Evolutionary conservation across 345 rosid genomes (phyloP).

Genomic region (Reutealis trisperma): DNA sequence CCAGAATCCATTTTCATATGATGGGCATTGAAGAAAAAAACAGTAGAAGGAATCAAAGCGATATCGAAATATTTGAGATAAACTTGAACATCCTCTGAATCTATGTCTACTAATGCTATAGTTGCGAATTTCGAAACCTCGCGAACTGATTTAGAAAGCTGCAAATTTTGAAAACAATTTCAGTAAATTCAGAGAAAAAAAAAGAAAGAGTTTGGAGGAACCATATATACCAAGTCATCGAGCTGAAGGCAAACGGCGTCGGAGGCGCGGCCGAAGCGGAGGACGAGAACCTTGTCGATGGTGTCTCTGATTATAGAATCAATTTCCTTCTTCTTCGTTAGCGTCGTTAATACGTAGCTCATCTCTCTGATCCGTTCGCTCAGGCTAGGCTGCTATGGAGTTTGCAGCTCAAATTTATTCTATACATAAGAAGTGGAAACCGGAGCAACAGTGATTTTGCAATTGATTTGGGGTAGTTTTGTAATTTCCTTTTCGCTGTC

Average conservation of each 20-base stretch:
- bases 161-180: slow-evolving; percentile 1
- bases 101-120: slow-evolving; percentile 66
- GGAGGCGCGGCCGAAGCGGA: slow-evolving; percentile 76
- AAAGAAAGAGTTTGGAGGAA: not conserved
- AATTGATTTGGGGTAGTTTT: no score
- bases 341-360: slow-evolving; percentile 51
- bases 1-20: slow-evolving; percentile 98
- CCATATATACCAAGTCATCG: slow-evolving; percentile 54
- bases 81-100: slow-evolving; percentile 75
- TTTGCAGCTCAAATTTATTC: no score
- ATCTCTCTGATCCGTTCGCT: slow-evolving; percentile 26
- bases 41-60: slow-evolving; percentile 63
- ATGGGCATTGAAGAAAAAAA: slow-evolving; percentile 94
- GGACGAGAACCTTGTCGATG: slow-evolving; percentile 84
- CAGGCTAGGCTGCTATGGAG: no score
- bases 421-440: no score
- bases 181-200: not conserved
- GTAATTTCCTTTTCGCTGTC: no score
- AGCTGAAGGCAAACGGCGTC: slow-evolving; percentile 69
- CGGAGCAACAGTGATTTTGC: no score
- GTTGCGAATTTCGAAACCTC: slow-evolving; percentile 70
- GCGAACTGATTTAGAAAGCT: slow-evolving; percentile 74
- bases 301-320: slow-evolving; percentile 72
- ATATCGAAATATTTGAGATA: slow-evolving; percentile 86
- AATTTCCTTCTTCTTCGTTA: slow-evolving; percentile 72